phyloP scores from a whole-genome alignment of 352 stramenopile species.

The Plasmopara halstedii region DNA sequence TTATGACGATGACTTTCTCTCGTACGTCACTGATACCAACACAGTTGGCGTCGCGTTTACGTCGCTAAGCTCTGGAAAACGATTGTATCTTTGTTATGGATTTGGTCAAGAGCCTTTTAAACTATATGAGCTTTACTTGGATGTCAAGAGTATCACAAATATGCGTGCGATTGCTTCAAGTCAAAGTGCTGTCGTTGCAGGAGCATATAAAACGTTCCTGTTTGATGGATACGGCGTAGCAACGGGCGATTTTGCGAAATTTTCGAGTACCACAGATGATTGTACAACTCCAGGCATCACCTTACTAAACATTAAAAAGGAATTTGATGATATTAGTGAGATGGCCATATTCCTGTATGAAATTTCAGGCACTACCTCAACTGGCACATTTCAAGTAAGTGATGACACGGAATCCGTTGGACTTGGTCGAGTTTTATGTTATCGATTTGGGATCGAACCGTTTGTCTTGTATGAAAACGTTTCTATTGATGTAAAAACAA shows the following conservation, averaged over 20 bases:
- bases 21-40: slow-evolving; percentile 22
- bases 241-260: slow-evolving; percentile 55
- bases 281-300: slow-evolving; percentile 34
- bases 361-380: slow-evolving; percentile 28
- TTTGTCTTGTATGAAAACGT: slow-evolving; percentile 53
- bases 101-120: slow-evolving; percentile 51
- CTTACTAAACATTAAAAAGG: slow-evolving; percentile 48
- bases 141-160: slow-evolving; percentile 55
- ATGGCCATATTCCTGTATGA: slow-evolving; percentile 74
- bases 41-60: slow-evolving; percentile 35
- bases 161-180: slow-evolving; percentile 39
- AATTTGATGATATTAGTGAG: slow-evolving; percentile 51
- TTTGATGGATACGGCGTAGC: slow-evolving; percentile 55
- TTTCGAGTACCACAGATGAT: slow-evolving; percentile 20
- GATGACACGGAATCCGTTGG: slow-evolving; percentile 25
- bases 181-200: slow-evolving; percentile 31
- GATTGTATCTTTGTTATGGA: slow-evolving; percentile 57
- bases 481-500: slow-evolving; percentile 51
- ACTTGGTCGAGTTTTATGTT: slow-evolving; percentile 41
- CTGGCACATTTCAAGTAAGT: slow-evolving; percentile 41
- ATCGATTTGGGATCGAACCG: slow-evolving; percentile 47
- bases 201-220: slow-evolving; percentile 48
- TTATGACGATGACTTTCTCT: slow-evolving; percentile 40
- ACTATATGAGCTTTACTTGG: slow-evolving; percentile 37
- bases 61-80: slow-evolving; percentile 39